phyloP scores from a whole-genome alignment of 202 grass and related monocot species.

The Brachypodium distachyon region DNA sequence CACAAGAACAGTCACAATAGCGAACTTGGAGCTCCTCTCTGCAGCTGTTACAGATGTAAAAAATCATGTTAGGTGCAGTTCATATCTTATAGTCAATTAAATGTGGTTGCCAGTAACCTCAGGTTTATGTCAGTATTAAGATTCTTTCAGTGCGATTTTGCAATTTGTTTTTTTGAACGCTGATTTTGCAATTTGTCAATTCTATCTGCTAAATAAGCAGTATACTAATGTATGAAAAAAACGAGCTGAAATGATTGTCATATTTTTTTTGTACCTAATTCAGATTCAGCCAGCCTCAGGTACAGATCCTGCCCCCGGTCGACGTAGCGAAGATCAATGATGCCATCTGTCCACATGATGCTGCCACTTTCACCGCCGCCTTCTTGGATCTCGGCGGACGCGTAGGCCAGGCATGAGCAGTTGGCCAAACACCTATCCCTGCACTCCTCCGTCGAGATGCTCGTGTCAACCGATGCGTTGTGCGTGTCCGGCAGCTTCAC shows the following conservation, averaged over 20 bases:
- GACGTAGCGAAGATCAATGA: neutral
- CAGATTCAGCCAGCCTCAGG: neutral
- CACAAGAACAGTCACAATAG: neutral
- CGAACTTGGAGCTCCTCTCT: neutral
- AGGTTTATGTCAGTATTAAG: too few species aligned
- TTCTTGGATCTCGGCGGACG: neutral
- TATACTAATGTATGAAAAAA: too few species aligned
- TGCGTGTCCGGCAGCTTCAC: conserved; percentile 55
- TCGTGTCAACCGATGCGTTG: conserved; percentile 11
- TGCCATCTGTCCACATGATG: neutral
- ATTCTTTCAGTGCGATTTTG: too few species aligned
- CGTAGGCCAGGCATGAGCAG: conserved; percentile 29
- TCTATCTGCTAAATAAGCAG: too few species aligned
- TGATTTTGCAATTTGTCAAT: too few species aligned
- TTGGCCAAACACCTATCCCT: conserved; percentile 13
- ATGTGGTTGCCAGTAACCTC: too few species aligned
- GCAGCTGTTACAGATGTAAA: neutral
- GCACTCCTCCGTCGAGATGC: conserved; percentile 16
- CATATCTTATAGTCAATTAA: too few species aligned
- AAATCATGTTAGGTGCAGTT: neutral
- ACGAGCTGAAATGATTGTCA: too few species aligned
- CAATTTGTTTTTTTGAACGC: too few species aligned
- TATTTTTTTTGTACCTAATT: neutral
- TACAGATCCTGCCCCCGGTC: neutral
- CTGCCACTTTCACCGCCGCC: neutral